phyloP scores from a whole-genome alignment of 805 yeast genomes.

The Lachancea sp. region DNA sequence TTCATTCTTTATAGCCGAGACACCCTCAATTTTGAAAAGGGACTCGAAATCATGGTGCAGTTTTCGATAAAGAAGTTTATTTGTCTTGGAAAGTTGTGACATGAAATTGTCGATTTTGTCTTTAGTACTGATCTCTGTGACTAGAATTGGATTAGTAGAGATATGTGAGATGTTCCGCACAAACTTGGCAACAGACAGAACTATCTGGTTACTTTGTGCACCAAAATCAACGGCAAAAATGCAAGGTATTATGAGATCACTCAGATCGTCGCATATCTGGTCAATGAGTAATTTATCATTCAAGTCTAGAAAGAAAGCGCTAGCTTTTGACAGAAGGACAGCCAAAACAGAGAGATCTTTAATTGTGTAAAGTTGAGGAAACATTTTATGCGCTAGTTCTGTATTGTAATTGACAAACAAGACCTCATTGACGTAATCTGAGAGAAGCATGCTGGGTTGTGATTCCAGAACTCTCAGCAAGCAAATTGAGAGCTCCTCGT shows the following conservation, averaged over 20 bases:
- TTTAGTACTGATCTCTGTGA: conserved; percentile 14
- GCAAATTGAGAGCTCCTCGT: conserved; percentile 2
- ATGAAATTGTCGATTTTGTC: conserved; percentile 16
- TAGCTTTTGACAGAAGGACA: conserved; percentile 27
- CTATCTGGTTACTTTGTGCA: conserved; percentile 14
- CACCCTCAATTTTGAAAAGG: conserved; percentile 18
- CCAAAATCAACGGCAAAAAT: conserved; percentile 14
- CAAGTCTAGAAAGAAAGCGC: conserved; percentile 22
- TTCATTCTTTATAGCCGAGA: conserved; percentile 10
- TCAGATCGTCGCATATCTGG: conserved; percentile 23
- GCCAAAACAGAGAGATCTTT: conserved; percentile 13
- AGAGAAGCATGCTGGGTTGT: conserved; percentile 6
- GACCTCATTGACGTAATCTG: conserved; percentile 27
- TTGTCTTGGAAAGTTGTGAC: conserved; percentile 18
- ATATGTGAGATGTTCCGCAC: conserved; percentile 18
- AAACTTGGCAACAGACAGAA: conserved; percentile 25
- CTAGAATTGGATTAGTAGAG: conserved; percentile 7
- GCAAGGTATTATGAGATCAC: conserved; percentile 22
- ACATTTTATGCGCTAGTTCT: conserved; percentile 19
- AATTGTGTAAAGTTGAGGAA: conserved; percentile 21
- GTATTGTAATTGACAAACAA: conserved; percentile 28
- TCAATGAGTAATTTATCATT: conserved; percentile 27
- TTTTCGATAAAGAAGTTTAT: conserved; percentile 23
- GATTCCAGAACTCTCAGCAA: conserved; percentile 18
- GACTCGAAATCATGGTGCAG: conserved; percentile 19